Percentiles rank a stretch among this genome's conserved stretches.
Evolutionary conservation across 495 filamentous ascomycete species (phyloP).

Genomic region (Penicillium longicatenatum): DNA sequence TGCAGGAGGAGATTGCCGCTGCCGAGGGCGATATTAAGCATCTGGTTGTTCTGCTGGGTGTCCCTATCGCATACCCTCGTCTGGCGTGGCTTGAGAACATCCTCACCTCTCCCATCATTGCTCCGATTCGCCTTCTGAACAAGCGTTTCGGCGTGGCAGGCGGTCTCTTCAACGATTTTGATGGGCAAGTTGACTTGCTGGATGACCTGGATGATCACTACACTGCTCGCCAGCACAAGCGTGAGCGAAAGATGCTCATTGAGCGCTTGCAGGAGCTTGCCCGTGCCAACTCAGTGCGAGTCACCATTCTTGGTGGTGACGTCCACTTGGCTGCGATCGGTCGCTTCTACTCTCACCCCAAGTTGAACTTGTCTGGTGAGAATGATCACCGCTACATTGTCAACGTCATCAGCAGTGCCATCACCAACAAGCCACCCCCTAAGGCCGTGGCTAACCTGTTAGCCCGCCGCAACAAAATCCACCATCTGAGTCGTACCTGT

Average conservation of each 20-base stretch:
- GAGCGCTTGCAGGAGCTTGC: slow-evolving; percentile 73
- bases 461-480: slow-evolving; percentile 84
- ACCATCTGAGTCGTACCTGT: slow-evolving; percentile 81
- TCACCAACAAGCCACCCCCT: slow-evolving; percentile 94
- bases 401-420: slow-evolving; percentile 74
- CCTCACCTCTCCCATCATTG: slow-evolving; percentile 78
- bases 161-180: slow-evolving; percentile 88
- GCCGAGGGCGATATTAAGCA: slow-evolving; percentile 71
- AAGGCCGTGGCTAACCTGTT: slow-evolving; percentile 86
- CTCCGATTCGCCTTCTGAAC: slow-evolving; percentile 84
- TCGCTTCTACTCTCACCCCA: slow-evolving; percentile 71
- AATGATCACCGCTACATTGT: slow-evolving; percentile 73
- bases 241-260: slow-evolving; percentile 75
- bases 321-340: slow-evolving; percentile 76
- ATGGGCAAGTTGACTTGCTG: slow-evolving; percentile 84
- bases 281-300: slow-evolving; percentile 69
- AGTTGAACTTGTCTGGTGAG: slow-evolving; percentile 59
- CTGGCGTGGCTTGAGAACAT: slow-evolving; percentile 94
- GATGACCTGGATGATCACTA: slow-evolving; percentile 97
- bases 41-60: slow-evolving; percentile 81
- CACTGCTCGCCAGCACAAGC: slow-evolving; percentile 88
- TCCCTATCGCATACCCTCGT: slow-evolving; percentile 93
- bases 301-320: slow-evolving; percentile 82
- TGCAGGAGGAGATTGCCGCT: slow-evolving; percentile 64
- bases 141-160: slow-evolving; percentile 86